Percentiles rank a stretch among this genome's conserved stretches.
These are phyloP conservation scores for Wickerhamomyces silvicola DNA, from an alignment of 805 yeast species.

Conservation along the genomic window DNA sequence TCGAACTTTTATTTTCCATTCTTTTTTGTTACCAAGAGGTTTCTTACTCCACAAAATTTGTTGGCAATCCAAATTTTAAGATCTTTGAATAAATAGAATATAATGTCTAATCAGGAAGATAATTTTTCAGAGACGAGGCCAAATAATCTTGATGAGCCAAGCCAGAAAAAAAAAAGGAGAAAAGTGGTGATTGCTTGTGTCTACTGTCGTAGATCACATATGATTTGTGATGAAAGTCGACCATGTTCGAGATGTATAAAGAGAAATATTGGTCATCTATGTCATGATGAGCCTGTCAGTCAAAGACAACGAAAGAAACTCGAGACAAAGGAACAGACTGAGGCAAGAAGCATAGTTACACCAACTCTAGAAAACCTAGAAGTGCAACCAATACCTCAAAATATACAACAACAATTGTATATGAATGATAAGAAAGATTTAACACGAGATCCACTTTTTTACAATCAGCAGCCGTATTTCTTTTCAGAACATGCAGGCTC, in stretches of 20 bases:
- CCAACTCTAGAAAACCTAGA: conserved; percentile 10
- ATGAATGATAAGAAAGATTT: too few relatives aligned
- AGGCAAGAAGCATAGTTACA: conserved; percentile 1
- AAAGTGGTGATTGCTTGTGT: conserved; percentile 58
- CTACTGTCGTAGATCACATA: conserved; percentile 87
- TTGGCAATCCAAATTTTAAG: too few relatives aligned
- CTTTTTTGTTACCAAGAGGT: too few relatives aligned
- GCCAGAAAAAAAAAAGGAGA: conserved; percentile 44
- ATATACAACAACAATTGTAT: conserved; percentile 14
- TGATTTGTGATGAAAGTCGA: conserved; percentile 81
- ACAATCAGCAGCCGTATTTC: conserved; percentile 65
- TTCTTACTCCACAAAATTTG: too few relatives aligned
- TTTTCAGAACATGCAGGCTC: conserved; percentile 90
- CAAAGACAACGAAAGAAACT: conserved; percentile 18
- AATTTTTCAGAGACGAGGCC: too few relatives aligned
- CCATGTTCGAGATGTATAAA: conserved; percentile 81
- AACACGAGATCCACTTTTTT: conserved; percentile 17
- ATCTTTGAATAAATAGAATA: too few relatives aligned
- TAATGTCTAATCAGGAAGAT: too few relatives aligned
- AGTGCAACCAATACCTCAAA: conserved; percentile 17
- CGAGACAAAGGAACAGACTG: too few relatives aligned
- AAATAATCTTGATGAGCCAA: too few relatives aligned
- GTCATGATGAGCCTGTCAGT: conserved; percentile 33
- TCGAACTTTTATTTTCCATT: too few relatives aligned
- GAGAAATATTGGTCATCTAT: conserved; percentile 81